Conservation (phyloP, 176 grass and related monocot species). For the Poa pratensis region DNA sequence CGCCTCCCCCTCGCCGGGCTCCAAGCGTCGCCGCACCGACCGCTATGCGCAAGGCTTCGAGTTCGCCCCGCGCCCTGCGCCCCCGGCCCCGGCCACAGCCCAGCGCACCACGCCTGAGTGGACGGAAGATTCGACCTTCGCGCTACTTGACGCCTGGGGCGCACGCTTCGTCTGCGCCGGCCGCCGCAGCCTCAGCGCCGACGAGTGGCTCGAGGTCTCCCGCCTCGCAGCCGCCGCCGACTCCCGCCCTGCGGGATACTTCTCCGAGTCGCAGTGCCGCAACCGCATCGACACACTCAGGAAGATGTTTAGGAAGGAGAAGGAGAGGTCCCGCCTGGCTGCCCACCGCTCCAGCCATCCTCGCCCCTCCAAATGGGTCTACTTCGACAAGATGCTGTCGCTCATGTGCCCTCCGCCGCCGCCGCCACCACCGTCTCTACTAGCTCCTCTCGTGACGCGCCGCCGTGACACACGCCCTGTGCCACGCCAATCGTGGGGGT, state of each 20-base stretch:
- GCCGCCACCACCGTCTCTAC: not conserved
- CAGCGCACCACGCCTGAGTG: conserved; percentile 45
- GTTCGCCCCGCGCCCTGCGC: conserved; percentile 63
- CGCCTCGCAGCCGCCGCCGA: conserved; percentile 41
- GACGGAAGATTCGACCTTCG: conserved; percentile 83
- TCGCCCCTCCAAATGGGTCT: conserved; percentile 60
- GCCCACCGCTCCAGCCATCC: conserved; percentile 15
- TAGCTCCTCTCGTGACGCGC: conserved; percentile 36
- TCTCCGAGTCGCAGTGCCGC: conserved; percentile 71
- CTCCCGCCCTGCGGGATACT: conserved; percentile 32
- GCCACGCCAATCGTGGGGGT: conserved; percentile 51
- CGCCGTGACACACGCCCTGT: conserved; percentile 47
- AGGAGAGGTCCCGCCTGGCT: conserved; percentile 40
- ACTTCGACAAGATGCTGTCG: conserved; percentile 72
- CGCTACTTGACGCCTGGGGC: conserved; percentile 80
- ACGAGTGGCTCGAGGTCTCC: conserved; percentile 82
- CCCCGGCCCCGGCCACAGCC: not conserved
- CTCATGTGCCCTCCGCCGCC: conserved; percentile 45
- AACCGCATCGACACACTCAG: conserved; percentile 84
- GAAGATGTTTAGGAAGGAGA: conserved; percentile 91
- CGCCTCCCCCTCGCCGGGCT: conserved; percentile 40
- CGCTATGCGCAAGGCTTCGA: conserved; percentile 65
- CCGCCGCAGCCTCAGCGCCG: conserved; percentile 61
- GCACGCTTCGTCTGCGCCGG: conserved; percentile 65
- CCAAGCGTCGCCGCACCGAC: conserved; percentile 61